Conservation (phyloP, 139 green algal genomes). For the Haematococcus lacustris region DNA sequence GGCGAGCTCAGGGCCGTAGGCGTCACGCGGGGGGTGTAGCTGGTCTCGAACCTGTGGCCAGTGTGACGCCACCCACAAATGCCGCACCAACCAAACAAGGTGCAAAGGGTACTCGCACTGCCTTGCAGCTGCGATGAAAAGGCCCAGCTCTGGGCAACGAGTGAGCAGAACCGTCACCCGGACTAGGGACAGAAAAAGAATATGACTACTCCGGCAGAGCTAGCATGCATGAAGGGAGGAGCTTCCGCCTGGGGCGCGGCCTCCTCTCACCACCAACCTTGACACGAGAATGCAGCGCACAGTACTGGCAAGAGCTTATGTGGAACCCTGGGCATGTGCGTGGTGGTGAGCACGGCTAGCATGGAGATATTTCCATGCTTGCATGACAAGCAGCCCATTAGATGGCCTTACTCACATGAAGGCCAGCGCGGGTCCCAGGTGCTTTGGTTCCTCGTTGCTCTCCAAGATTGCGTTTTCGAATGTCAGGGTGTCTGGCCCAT, state of each 20-base stretch:
- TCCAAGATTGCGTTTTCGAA: constrained; percentile 59
- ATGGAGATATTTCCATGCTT: neutral
- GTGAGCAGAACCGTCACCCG: no score
- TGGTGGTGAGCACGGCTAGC: neutral
- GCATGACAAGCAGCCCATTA: neutral
- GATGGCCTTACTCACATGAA: constrained; percentile 65
- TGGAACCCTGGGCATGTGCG: neutral
- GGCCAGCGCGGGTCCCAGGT: constrained; percentile 56
- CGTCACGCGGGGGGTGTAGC: constrained; percentile 55
- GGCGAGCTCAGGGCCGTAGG: constrained; percentile 56
- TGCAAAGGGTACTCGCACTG: no score
- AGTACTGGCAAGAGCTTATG: neutral
- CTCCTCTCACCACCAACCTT: neutral
- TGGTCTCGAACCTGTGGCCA: constrained; percentile 77
- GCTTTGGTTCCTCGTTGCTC: constrained; percentile 36
- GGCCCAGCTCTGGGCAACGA: no score
- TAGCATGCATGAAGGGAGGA: no score
- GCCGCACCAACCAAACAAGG: no score
- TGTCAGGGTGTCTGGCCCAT: constrained; percentile 80
- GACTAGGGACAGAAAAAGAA: no score
- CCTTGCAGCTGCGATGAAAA: no score
- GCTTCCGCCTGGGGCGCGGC: no score
- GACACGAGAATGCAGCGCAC: neutral
- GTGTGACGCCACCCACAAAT: no score
- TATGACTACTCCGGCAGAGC: neutral